A percentile compares a stretch with the other conserved stretches of the same genome.
Evolutionary conservation across 2,329 filamentous ascomycete species (phyloP).

Genomic region (Penicillium sp.): DNA sequence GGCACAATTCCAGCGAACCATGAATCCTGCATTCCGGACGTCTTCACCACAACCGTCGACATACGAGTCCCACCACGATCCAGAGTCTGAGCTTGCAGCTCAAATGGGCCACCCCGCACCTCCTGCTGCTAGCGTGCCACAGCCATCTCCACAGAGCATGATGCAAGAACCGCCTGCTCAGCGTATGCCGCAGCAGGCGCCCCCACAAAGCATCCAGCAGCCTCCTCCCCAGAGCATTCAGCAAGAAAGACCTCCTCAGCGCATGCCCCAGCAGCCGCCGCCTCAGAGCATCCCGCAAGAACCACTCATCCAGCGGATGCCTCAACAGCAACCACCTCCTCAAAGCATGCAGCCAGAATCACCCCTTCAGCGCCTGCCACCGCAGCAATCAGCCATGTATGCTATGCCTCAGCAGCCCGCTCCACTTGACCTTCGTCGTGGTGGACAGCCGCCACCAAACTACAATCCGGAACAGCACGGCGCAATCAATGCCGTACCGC

Average conservation of each 20-base stretch:
- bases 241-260: not conserved
- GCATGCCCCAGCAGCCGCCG: not conserved
- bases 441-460: conserved; percentile 45
- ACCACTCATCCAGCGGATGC: not conserved
- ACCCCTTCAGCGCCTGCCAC: not conserved
- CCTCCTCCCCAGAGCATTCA: not conserved
- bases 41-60: conserved; percentile 94
- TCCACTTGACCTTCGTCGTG: conserved; percentile 41
- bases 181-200: conserved; percentile 9
- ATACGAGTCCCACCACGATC: conserved; percentile 89
- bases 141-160: conserved; percentile 27
- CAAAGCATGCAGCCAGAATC: not conserved
- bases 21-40: conserved; percentile 93
- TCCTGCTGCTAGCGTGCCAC: conserved; percentile 53
- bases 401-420: conserved; percentile 32
- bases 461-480: conserved; percentile 62
- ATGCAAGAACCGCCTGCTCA: not conserved
- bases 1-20: conserved; percentile 90
- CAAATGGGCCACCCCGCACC: conserved; percentile 64
- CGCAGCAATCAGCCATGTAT: not conserved
- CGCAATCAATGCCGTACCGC: conserved; percentile 70
- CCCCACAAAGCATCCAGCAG: not conserved
- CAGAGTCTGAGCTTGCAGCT: conserved; percentile 69
- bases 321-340: not conserved
- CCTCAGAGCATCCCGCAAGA: not conserved